Evolutionary conservation across 371 early-diverging fungal species (phyloP), one percentile per base, ranked within the genome.

Genomic region (Mucor ambiguus): DNA sequence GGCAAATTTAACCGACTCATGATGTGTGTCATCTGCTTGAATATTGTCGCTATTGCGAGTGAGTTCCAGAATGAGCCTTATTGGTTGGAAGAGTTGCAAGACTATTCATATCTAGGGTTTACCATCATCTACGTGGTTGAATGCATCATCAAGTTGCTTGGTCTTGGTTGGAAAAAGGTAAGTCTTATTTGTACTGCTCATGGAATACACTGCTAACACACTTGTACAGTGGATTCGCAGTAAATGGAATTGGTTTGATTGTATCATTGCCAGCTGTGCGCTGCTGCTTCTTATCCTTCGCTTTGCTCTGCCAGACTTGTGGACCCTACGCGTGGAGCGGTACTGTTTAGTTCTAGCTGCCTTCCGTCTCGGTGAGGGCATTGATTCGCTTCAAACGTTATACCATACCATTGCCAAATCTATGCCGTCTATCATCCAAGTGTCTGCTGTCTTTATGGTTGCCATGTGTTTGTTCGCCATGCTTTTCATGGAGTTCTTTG

Each of bases 401-500:
- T 87, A 85, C 56, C 85, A 84, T 33, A 83, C 85, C 2, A 68
- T 87, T 30, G 73, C 67, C 8, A 81, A 83, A 64, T 80, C 87
- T 1, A 30, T 82, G 52, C 83, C 79, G 9, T 81, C 79, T 16
- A 87, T 85, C 54, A 67, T 87, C 38, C 83, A 83, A 29, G 85
- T 87, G 24, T 83, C 87, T 8, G 85, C 84, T 12, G 85, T 87
- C 1, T 87, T 87, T 54, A 77, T 84, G 77, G 80, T 85, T 6
- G 78, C 83, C 0, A 79, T 87, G 72, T 82, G 81, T 33, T 67
- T 87, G 8, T 87, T 84, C 61, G 87, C 87, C 4, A 80, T 87
- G 80, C 68, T 84, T 26, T 87, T 87, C 72, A 84, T 85, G 69
- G 85, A 87, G 54, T 70, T 85, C 22, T 87, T 87, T 77, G 87